Evolutionary conservation across 1,284 basidiomycete species (phyloP).

Genomic region (Mycena citricolor): DNA sequence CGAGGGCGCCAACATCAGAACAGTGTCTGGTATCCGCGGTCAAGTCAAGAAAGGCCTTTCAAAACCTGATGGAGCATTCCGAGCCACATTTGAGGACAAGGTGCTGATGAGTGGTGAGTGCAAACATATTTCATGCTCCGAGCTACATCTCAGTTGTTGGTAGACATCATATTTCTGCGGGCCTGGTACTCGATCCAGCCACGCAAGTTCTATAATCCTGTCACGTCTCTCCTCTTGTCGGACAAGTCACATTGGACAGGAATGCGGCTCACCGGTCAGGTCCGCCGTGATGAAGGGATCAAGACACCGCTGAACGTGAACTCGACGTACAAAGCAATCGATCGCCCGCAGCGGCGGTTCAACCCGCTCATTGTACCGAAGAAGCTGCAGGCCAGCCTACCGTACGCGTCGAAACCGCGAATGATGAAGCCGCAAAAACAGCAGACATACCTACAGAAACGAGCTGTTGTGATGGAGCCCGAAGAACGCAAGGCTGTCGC

Average conservation of each 20-base stretch:
- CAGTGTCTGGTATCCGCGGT: slow-evolving; percentile 94
- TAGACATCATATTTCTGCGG: slow-evolving; percentile 93
- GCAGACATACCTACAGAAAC: slow-evolving; percentile 86
- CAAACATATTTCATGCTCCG: neutral
- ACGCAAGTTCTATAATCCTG: slow-evolving; percentile 95
- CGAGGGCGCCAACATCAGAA: slow-evolving; percentile 94
- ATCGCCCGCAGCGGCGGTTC: slow-evolving; percentile 83
- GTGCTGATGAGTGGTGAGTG: slow-evolving; percentile 88
- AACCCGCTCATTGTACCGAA: slow-evolving; percentile 89
- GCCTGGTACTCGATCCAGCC: slow-evolving; percentile 98
- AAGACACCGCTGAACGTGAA: slow-evolving; percentile 85
- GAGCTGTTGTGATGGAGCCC: slow-evolving; percentile 92
- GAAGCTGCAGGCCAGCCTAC: slow-evolving; percentile 86
- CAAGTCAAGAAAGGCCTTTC: slow-evolving; percentile 95
- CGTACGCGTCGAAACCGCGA: slow-evolving; percentile 93
- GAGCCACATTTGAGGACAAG: slow-evolving; percentile 99
- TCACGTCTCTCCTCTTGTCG: slow-evolving; percentile 85
- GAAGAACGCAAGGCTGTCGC: slow-evolving; percentile 93
- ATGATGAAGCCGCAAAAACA: slow-evolving; percentile 71
- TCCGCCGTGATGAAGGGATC: slow-evolving; percentile 80
- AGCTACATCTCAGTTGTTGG: slow-evolving; percentile 5
- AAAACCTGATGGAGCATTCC: slow-evolving; percentile 93
- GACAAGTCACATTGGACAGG: slow-evolving; percentile 83
- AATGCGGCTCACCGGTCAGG: slow-evolving; percentile 95
- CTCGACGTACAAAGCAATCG: slow-evolving; percentile 85